Conservation (phyloP, 805 yeast species). For the Zygosaccharomyces bailii region DNA sequence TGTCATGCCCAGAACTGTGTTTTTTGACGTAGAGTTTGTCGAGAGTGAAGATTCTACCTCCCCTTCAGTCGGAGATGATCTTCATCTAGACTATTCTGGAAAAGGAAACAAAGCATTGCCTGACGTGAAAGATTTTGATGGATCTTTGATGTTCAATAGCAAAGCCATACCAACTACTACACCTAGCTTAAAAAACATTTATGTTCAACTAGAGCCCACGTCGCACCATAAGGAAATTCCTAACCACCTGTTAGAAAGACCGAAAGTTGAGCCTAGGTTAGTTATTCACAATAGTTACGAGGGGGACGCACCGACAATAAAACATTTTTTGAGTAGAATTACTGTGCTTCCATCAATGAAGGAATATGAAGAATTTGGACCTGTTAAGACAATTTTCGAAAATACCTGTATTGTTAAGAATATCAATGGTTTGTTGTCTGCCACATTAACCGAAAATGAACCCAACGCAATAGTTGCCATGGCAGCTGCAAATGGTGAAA, state of each 20-base stretch:
- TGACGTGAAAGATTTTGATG: slow-evolving; percentile 26
- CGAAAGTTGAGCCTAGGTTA: slow-evolving; percentile 21
- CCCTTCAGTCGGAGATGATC: not conserved
- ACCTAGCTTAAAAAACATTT: slow-evolving; percentile 41
- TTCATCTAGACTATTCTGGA: not conserved
- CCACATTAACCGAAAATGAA: slow-evolving; percentile 62
- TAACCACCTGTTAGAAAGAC: slow-evolving; percentile 5
- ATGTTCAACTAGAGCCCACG: slow-evolving; percentile 43
- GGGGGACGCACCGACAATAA: slow-evolving; percentile 64
- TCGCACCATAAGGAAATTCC: slow-evolving; percentile 12
- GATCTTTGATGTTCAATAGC: slow-evolving; percentile 37
- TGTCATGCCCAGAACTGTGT: slow-evolving; percentile 49
- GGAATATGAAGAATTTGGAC: slow-evolving; percentile 69
- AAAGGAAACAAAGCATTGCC: slow-evolving; percentile 10
- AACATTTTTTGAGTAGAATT: slow-evolving; percentile 51
- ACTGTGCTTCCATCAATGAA: slow-evolving; percentile 54
- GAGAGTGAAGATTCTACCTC: slow-evolving; percentile 12
- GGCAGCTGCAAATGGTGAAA: slow-evolving; percentile 52
- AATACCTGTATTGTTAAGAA: slow-evolving; percentile 20
- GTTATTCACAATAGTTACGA: slow-evolving; percentile 55
- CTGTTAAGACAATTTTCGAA: slow-evolving; percentile 6
- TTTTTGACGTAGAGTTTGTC: slow-evolving; percentile 42
- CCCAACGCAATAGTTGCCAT: slow-evolving; percentile 52
- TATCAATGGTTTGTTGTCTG: slow-evolving; percentile 49
- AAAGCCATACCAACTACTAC: slow-evolving; percentile 41